These are phyloP conservation scores for Paraleonurus japonicus DNA, from an alignment of 257 asterid genomes.

Conservation along the genomic window DNA sequence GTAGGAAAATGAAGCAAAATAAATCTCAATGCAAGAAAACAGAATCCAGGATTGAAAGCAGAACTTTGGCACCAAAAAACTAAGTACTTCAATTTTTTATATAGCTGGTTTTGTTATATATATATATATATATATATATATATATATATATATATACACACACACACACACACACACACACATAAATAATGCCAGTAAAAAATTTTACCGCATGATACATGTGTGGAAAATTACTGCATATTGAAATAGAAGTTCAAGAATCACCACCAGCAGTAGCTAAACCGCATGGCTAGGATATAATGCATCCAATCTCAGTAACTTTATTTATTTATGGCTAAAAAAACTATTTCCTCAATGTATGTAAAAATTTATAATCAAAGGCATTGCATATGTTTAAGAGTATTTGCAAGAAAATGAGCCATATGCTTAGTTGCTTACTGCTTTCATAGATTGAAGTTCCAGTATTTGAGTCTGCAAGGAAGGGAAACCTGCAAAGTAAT, in stretches of 20 bases:
- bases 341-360: background rate
- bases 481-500: conserved; percentile 62
- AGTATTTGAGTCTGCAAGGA: conserved; percentile 70
- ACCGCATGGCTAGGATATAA: conserved; percentile 27
- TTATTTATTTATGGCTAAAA: background rate
- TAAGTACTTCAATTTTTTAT: background rate
- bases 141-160: no score
- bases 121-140: no score
- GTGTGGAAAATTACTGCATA: background rate
- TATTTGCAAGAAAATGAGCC: background rate
- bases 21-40: background rate
- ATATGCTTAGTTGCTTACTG: conserved; percentile 55
- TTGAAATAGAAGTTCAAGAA: background rate
- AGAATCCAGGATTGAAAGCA: background rate
- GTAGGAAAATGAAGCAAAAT: background rate
- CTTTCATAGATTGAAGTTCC: conserved; percentile 74
- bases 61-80: background rate
- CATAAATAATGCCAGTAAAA: no score
- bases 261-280: background rate
- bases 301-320: background rate
- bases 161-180: no score
- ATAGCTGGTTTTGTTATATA: no score
- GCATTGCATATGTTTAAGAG: background rate
- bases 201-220: background rate
- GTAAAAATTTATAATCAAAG: background rate